Percentiles rank a stretch among this genome's conserved stretches.
These are phyloP conservation scores for Salix viminalis DNA, from an alignment of 345 rosid species.

Conservation along the genomic window DNA sequence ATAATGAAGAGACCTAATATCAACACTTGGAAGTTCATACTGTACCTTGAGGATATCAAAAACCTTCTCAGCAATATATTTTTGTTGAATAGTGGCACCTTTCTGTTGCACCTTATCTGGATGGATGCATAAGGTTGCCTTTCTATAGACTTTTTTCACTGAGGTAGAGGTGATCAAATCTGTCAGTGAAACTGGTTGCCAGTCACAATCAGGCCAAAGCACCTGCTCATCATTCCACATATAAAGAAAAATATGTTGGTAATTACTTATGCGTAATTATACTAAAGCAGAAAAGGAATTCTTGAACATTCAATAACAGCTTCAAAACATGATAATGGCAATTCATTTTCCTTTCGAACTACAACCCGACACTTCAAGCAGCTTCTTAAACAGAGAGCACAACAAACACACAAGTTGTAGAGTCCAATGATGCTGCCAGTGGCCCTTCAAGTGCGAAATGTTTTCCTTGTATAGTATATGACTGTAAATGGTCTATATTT, in stretches of 20 bases:
- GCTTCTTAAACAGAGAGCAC: background rate
- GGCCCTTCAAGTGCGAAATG: background rate
- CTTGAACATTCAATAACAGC: background rate
- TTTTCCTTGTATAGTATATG: background rate
- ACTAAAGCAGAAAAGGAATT: background rate
- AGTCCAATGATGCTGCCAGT: background rate
- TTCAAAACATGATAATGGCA: background rate
- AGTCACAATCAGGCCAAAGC: constrained; percentile 87
- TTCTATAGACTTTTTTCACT: constrained; percentile 84
- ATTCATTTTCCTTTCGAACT: background rate
- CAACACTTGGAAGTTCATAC: background rate
- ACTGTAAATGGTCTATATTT: background rate
- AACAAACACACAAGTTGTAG: background rate
- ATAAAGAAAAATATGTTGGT: constrained; percentile 6
- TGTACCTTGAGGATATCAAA: constrained; percentile 90
- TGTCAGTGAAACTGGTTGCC: constrained; percentile 76
- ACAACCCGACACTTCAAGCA: background rate
- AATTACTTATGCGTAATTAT: background rate
- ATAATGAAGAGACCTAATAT: background rate
- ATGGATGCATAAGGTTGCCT: constrained; percentile 75
- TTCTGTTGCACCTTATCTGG: constrained; percentile 99
- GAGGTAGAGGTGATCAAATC: constrained; percentile 81
- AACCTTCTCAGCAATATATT: constrained; percentile 90
- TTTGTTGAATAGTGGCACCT: constrained; percentile 82
- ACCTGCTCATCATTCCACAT: constrained; percentile 49